These are phyloP conservation scores for Akanthomyces lecanii DNA, from an alignment of 2,329 filamentous ascomycete species.

Conservation along the genomic window DNA sequence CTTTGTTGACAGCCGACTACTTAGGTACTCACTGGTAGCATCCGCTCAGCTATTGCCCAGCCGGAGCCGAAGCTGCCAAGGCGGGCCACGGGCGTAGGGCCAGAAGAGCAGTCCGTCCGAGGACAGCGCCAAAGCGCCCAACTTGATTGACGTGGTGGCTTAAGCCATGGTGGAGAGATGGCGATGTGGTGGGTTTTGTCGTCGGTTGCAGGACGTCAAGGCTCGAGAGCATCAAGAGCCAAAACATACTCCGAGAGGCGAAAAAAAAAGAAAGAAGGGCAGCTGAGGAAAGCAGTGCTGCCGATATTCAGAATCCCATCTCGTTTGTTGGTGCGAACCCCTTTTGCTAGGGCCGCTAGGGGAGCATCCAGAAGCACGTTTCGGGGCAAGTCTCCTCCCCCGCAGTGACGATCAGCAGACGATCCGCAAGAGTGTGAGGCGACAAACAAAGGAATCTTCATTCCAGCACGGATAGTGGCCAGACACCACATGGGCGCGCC, in stretches of 20 bases:
- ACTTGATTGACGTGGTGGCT: background rate
- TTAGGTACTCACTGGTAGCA: background rate
- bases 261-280: background rate
- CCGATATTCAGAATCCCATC: background rate
- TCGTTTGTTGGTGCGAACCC: background rate
- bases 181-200: slow-evolving; percentile 3
- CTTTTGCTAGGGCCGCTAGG: background rate
- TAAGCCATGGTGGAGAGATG: slow-evolving; percentile 9
- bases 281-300: background rate
- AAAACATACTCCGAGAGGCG: background rate
- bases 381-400: slow-evolving; percentile 9
- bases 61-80: slow-evolving; percentile 9
- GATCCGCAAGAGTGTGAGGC: background rate
- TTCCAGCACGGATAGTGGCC: slow-evolving; percentile 1
- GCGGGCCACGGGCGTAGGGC: background rate
- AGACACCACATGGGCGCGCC: background rate
- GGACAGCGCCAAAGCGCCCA: background rate
- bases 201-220: background rate
- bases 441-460: slow-evolving; percentile 5
- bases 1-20: background rate
- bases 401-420: slow-evolving; percentile 8
- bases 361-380: slow-evolving; percentile 5
- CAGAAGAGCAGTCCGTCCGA: background rate
- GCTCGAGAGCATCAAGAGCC: background rate
- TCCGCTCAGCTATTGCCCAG: background rate